phyloP scores from a whole-genome alignment of 2,329 filamentous ascomycete species.

The Cyclaneusma minus region DNA sequence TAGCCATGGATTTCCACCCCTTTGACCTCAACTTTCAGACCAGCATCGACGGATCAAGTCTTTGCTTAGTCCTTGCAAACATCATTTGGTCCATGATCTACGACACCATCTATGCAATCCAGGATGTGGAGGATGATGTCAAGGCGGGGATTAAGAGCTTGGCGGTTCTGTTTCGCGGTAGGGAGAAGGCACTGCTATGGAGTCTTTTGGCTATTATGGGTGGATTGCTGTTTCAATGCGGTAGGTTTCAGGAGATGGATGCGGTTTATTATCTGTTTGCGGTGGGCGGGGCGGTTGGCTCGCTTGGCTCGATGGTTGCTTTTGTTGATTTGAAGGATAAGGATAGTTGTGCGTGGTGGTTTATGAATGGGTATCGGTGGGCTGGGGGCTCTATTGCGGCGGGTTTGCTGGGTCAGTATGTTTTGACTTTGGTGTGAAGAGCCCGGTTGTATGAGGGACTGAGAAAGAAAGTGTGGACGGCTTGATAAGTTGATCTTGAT shows the following conservation, averaged over 20 bases:
- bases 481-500: too few species aligned
- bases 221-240: neutral
- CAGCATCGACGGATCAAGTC: too few species aligned
- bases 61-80: slow-evolving; percentile 10
- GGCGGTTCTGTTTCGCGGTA: slow-evolving; percentile 13
- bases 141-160: slow-evolving; percentile 21
- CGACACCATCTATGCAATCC: slow-evolving; percentile 22
- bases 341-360: too few species aligned
- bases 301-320: neutral
- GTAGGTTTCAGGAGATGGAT: neutral
- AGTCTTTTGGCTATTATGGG: neutral
- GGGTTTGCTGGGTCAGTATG: too few species aligned
- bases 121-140: slow-evolving; percentile 21
- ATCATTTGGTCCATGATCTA: slow-evolving; percentile 18
- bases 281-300: neutral
- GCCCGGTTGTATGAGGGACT: too few species aligned
- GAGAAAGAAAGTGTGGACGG: too few species aligned
- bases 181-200: neutral
- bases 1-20: slow-evolving; percentile 6
- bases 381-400: too few species aligned
- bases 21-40: too few species aligned
- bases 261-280: neutral
- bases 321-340: neutral
- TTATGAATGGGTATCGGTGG: too few species aligned
- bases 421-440: too few species aligned